phyloP scores from a whole-genome alignment of 2,329 filamentous ascomycete genomes.

The Colletotrichum theobromicola region DNA sequence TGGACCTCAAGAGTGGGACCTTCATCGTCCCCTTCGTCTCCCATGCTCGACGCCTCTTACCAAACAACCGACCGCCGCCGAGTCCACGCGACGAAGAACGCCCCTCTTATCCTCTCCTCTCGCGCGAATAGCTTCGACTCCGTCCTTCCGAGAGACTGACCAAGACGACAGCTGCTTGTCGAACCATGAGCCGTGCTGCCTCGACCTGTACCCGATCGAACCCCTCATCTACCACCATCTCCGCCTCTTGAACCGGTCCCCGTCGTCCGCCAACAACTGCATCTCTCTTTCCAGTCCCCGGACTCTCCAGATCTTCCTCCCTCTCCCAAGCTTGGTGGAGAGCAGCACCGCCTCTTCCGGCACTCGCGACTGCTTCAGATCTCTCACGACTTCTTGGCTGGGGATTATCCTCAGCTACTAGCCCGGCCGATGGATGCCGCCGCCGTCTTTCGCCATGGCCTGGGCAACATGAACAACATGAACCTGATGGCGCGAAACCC shows the following conservation, averaged over 20 bases:
- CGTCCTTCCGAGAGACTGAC: background rate
- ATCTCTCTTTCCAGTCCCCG: background rate
- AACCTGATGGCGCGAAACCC: constrained; percentile 24
- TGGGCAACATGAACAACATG: constrained; percentile 27
- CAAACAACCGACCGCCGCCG: background rate
- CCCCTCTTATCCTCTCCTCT: background rate
- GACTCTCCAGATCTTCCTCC: background rate
- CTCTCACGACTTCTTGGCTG: background rate
- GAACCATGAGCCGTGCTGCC: constrained; percentile 10
- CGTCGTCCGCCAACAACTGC: background rate
- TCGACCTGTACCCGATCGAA: background rate
- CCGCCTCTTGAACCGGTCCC: background rate
- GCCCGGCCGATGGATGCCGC: constrained; percentile 59
- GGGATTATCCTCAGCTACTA: constrained; percentile 10
- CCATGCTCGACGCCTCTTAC: background rate
- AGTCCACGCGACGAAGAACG: constrained; percentile 14
- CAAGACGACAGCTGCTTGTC: background rate
- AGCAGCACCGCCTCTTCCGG: background rate
- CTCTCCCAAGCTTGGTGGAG: background rate
- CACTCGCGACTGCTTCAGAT: background rate
- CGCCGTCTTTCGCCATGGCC: constrained; percentile 63
- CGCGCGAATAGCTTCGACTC: constrained; percentile 8
- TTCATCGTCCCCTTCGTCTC: constrained; percentile 1
- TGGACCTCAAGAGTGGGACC: background rate
- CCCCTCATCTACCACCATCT: background rate